Evolutionary conservation across 441 rosid species (phyloP).

Genomic region (Pelargonium citronellum): DNA sequence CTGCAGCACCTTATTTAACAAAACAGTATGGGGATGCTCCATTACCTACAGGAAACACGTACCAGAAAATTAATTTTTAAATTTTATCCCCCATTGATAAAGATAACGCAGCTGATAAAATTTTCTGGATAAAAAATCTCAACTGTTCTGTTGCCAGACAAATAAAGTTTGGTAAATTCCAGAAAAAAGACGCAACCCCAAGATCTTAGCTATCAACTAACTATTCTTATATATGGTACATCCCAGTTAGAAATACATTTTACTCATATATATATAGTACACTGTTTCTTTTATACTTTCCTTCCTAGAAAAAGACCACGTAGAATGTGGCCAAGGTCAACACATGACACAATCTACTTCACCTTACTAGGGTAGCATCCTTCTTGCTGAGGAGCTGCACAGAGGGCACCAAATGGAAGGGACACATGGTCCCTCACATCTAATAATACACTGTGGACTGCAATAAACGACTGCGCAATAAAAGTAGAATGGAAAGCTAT

Average conservation of each 20-base stretch:
- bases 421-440: background rate
- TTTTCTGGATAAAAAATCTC: no score
- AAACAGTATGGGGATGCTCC: conserved; percentile 89
- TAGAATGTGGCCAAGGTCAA: no score
- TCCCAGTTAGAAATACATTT: background rate
- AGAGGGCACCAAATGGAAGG: background rate
- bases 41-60: conserved; percentile 48
- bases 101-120: no score
- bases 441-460: background rate
- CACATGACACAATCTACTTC: background rate
- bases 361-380: no score
- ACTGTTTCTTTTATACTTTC: background rate
- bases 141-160: background rate
- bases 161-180: background rate
- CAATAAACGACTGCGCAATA: no score
- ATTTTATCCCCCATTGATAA: no score
- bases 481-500: no score
- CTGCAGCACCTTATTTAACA: conserved; percentile 62
- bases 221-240: background rate
- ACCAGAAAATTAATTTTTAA: no score
- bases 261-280: background rate
- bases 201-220: background rate
- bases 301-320: background rate
- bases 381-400: background rate
- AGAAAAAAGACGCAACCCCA: background rate